Evolutionary conservation across 345 rosid species (phyloP).

Genomic region (Moricandia arvensis): DNA sequence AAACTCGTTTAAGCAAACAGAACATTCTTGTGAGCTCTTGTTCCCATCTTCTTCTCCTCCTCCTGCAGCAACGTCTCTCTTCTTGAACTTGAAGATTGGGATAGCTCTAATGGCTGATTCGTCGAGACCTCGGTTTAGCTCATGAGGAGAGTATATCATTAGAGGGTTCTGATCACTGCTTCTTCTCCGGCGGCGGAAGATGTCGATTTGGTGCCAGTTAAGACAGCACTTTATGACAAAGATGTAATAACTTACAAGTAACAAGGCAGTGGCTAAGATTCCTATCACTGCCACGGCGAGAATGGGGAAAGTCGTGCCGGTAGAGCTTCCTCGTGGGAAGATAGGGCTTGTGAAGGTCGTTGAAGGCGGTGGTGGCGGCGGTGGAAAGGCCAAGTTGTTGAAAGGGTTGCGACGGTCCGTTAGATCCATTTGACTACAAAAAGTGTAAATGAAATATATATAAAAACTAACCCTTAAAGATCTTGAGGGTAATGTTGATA

Average conservation of each 20-base stretch:
- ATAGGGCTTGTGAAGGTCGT: slow-evolving; percentile 25
- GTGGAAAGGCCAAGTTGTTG: slow-evolving; percentile 36
- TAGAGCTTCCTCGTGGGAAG: slow-evolving; percentile 29
- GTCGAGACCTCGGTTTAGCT: slow-evolving; percentile 62
- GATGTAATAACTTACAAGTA: slow-evolving; percentile 83
- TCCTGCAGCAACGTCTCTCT: slow-evolving; percentile 26
- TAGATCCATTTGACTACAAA: slow-evolving; percentile 28
- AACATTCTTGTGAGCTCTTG: slow-evolving; percentile 61
- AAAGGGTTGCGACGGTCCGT: slow-evolving; percentile 32
- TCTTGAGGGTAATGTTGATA: background rate
- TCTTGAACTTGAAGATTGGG: slow-evolving; percentile 77
- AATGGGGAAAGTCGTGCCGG: slow-evolving; percentile 50
- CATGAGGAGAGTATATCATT: slow-evolving; percentile 45
- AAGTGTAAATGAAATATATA: background rate
- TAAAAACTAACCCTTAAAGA: background rate
- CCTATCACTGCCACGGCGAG: slow-evolving; percentile 79
- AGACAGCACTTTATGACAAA: slow-evolving; percentile 92
- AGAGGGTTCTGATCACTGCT: slow-evolving; percentile 47
- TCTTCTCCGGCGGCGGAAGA: slow-evolving; percentile 52
- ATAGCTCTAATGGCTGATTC: slow-evolving; percentile 78
- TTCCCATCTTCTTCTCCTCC: slow-evolving; percentile 39
- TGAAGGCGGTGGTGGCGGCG: slow-evolving; percentile 18
- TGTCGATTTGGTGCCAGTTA: slow-evolving; percentile 73
- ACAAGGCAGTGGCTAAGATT: slow-evolving; percentile 76
- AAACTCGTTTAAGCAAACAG: slow-evolving; percentile 89